Percentiles rank a stretch among this genome's conserved stretches.
Evolutionary conservation across 768 basidiomycete genomes (phyloP).

Genomic region (Sarcodon sp.): DNA sequence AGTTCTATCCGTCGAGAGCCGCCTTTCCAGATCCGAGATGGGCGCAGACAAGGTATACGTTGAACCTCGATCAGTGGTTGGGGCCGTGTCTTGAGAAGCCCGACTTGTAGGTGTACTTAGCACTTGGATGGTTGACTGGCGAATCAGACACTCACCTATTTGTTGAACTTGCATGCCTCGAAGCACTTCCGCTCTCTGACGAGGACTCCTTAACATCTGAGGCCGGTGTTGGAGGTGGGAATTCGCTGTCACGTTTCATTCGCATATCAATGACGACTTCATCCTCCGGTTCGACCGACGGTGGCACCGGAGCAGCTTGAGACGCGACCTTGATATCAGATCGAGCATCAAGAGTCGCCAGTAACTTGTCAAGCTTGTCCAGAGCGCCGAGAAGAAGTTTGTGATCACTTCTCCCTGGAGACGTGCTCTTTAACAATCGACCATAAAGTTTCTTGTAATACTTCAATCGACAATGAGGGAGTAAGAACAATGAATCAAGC

Average conservation of each 20-base stretch:
- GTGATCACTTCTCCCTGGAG: conserved; percentile 80
- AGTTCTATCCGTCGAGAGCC: conserved; percentile 65
- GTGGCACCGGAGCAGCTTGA: conserved; percentile 6
- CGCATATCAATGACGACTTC: conserved; percentile 47
- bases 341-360: conserved; percentile 53
- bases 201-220: conserved; percentile 3
- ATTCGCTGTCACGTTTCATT: conserved; percentile 15
- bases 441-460: conserved; percentile 91
- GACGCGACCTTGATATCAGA: conserved; percentile 37
- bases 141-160: neutral
- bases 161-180: conserved; percentile 9
- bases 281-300: conserved; percentile 29
- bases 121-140: neutral
- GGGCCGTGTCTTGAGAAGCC: conserved; percentile 44
- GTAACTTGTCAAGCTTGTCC: conserved; percentile 65
- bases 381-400: conserved; percentile 67
- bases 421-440: conserved; percentile 74
- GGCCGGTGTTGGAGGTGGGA: neutral
- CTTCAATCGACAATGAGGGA: conserved; percentile 73
- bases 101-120: conserved; percentile 29
- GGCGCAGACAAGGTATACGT: conserved; percentile 40
- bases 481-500: conserved; percentile 75
- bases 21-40: conserved; percentile 67
- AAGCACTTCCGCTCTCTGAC: conserved; percentile 12
- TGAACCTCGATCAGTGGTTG: conserved; percentile 41